Conservation (phyloP, 148 eudicot species). For the Silene conica region DNA sequence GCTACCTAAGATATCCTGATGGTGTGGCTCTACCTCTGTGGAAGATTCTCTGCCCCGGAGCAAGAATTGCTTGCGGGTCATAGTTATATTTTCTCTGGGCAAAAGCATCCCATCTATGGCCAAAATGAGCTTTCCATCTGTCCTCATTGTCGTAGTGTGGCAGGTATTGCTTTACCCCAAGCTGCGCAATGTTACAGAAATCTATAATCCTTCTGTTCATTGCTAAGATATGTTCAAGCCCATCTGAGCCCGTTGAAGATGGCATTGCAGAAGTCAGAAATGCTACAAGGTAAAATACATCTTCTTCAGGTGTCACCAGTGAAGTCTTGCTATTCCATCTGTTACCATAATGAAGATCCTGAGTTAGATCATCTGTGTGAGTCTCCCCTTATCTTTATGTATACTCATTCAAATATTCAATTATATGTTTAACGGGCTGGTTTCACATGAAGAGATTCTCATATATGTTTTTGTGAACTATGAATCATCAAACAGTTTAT, state of each 20-base stretch:
- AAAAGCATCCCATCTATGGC: slow-evolving; percentile 64
- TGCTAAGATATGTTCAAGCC: slow-evolving; percentile 47
- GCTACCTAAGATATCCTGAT: slow-evolving; percentile 13
- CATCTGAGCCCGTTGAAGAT: slow-evolving; percentile 44
- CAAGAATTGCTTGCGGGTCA: slow-evolving; percentile 83
- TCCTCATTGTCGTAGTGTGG: slow-evolving; percentile 56
- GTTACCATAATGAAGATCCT: slow-evolving; percentile 1
- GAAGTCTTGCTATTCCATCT: slow-evolving; percentile 84
- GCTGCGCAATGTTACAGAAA: slow-evolving; percentile 40
- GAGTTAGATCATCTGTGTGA: slow-evolving; percentile 2
- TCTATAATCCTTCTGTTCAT: slow-evolving; percentile 51
- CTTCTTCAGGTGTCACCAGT: slow-evolving; percentile 68
- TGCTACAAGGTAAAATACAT: slow-evolving; percentile 66
- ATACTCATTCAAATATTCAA: too few relatives aligned
- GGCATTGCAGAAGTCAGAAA: slow-evolving; percentile 63
- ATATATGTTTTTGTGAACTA: background rate
- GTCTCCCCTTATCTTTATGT: background rate
- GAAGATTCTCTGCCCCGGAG: slow-evolving; percentile 87
- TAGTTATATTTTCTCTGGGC: slow-evolving; percentile 55
- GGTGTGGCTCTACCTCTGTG: slow-evolving; percentile 40
- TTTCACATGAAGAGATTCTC: too few relatives aligned
- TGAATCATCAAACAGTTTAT: background rate
- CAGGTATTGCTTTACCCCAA: slow-evolving; percentile 72
- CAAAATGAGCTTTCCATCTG: slow-evolving; percentile 72
- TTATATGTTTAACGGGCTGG: too few relatives aligned